Evolutionary conservation across 2,329 filamentous ascomycete species (phyloP), one percentile per base, ranked within the genome.

Genomic region (Fusarium xylarioides): DNA sequence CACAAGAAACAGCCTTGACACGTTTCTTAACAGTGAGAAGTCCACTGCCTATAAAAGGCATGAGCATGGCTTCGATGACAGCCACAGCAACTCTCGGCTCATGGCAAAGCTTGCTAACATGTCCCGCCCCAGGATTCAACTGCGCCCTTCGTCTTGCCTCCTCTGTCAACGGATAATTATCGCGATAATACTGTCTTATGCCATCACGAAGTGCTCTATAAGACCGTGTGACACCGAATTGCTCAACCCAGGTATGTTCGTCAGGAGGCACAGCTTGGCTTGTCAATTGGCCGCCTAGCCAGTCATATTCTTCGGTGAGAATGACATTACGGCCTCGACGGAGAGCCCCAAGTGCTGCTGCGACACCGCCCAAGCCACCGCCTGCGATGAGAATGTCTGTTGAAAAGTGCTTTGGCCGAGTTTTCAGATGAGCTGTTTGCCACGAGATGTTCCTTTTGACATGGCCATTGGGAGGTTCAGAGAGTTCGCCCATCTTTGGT

Each of bases 181-280:
- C 68, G 26, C 77, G 74, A 44, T 78, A 79, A 21, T 70, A 78
- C 32, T 77, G 73, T 14, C 77, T 37, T 32, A 79, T 74, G 0
- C 76, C 74, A 37, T 78, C 76, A 16, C 77, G 65, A 11, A 79
- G 56, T 1, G 67, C 64, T 2, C 77, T 70, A 34, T 78, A 79
- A 2, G 77, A 79, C 15, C 77, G 70, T 1, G 77, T 79, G 8
- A 79, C 61, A 21, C 77, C 77, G 16, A 79, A 79, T 38, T 78
- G 77, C 61, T 79, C 77, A 21, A 79, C 77, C 77, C 77, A 79
- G 23, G 63, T 74, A 35, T 79, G 77, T 50, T 79, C 77, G n/a
- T 79, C 77, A 6, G 77, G 77, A 7, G 77, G 77, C 1, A 79
- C 77, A 9, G 73, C 77, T 54, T 79, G 77, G 58, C 77, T 78